Conservation (phyloP, 164 flowering plant genomes). For the Berberis thunbergii region DNA sequence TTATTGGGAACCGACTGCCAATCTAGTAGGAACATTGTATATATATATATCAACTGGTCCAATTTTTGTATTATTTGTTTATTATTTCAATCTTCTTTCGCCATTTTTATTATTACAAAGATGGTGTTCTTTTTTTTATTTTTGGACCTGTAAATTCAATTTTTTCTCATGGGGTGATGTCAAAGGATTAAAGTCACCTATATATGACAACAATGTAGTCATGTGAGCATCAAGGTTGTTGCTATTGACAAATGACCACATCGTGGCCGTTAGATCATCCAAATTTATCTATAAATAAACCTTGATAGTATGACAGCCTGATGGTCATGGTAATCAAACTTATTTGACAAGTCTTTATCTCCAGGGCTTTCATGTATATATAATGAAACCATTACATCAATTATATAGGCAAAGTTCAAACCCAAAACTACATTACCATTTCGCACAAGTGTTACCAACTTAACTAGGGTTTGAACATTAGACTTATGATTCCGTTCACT, state of each 20-base stretch:
- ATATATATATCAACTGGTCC: slow-evolving; percentile 25
- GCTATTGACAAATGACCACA: background rate
- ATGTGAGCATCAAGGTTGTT: background rate
- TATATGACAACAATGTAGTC: background rate
- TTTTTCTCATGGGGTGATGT: background rate
- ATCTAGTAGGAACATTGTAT: slow-evolving; percentile 24
- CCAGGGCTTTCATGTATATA: too few relatives aligned
- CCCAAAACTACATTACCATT: too few relatives aligned
- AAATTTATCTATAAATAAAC: background rate
- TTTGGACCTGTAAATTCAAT: background rate
- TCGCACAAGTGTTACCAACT: too few relatives aligned
- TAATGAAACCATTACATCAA: too few relatives aligned
- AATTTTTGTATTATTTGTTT: slow-evolving; percentile 1
- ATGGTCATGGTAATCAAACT: too few relatives aligned
- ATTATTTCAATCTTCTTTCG: slow-evolving; percentile 1
- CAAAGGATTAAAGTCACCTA: too few relatives aligned
- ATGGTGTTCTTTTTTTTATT: slow-evolving; percentile 14
- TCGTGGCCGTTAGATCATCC: background rate
- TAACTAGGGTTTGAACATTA: too few relatives aligned
- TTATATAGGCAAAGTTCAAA: too few relatives aligned
- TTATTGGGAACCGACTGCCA: slow-evolving; percentile 36
- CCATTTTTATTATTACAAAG: slow-evolving; percentile 16
- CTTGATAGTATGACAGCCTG: background rate
- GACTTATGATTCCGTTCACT: too few relatives aligned
- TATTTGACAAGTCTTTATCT: too few relatives aligned